phyloP scores from a whole-genome alignment of 2,329 filamentous ascomycete genomes.

The Ustulina deusta region DNA sequence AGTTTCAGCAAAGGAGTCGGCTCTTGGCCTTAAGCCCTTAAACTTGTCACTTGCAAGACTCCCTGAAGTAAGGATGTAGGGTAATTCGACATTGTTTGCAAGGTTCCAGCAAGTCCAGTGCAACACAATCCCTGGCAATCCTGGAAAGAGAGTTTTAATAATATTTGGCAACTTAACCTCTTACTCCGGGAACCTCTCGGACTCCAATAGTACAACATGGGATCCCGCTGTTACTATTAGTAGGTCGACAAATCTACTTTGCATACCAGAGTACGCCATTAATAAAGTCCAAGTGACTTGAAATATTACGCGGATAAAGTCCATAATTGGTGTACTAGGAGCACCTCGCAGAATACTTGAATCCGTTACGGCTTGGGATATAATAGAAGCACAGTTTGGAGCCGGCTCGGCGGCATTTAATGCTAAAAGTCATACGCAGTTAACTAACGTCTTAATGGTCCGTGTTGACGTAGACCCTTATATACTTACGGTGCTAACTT shows the following conservation, averaged over 20 bases:
- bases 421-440: background rate
- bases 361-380: constrained; percentile 11
- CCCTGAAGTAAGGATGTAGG: background rate
- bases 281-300: constrained; percentile 4
- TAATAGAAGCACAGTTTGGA: background rate
- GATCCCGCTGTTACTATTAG: background rate
- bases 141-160: background rate
- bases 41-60: too few relatives aligned
- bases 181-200: background rate
- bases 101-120: background rate
- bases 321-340: background rate
- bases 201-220: background rate
- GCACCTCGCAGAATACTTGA: background rate
- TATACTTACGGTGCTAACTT: background rate
- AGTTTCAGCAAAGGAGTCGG: too few relatives aligned
- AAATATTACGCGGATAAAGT: background rate
- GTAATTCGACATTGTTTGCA: constrained; percentile 6
- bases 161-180: constrained; percentile 15
- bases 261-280: background rate
- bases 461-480: background rate
- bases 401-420: background rate
- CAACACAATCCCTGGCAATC: background rate
- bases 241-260: background rate
- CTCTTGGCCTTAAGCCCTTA: too few relatives aligned
- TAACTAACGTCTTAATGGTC: background rate